A percentile compares a stretch with the other conserved stretches of the same genome.
Conservation (phyloP, 345 rosid genomes). For the Lumnitzera littorea region DNA sequence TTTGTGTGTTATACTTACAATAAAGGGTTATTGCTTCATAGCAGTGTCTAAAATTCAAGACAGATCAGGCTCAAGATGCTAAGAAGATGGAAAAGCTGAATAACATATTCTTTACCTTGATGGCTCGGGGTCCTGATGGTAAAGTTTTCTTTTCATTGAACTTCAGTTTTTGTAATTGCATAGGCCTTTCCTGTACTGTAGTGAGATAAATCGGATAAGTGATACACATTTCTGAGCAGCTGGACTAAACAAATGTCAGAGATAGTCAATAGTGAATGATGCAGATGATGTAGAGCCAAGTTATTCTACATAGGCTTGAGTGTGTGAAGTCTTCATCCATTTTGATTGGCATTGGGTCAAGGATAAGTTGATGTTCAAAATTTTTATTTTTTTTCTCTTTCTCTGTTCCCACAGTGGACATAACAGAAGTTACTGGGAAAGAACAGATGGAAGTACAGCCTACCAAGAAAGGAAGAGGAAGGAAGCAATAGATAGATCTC, state of each 20-base stretch:
- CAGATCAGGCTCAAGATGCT: slow-evolving; percentile 95
- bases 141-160: slow-evolving; percentile 10
- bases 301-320: too few species aligned
- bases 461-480: slow-evolving; percentile 83
- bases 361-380: background rate
- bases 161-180: background rate
- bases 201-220: too few species aligned
- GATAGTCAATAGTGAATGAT: too few species aligned
- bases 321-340: too few species aligned
- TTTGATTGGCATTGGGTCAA: background rate
- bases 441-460: slow-evolving; percentile 66
- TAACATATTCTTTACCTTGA: slow-evolving; percentile 81
- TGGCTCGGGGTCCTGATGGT: slow-evolving; percentile 97
- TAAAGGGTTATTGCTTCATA: slow-evolving; percentile 1
- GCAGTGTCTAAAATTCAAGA: slow-evolving; percentile 97
- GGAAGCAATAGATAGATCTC: slow-evolving; percentile 48
- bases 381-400: background rate
- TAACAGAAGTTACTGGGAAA: slow-evolving; percentile 67
- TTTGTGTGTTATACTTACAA: background rate
- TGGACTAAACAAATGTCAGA: too few species aligned
- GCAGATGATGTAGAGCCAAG: too few species aligned
- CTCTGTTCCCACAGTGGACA: slow-evolving; percentile 44
- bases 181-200: too few species aligned
- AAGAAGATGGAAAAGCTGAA: slow-evolving; percentile 98
- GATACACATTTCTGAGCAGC: too few species aligned